A percentile compares a stretch with the other conserved stretches of the same genome.
Evolutionary conservation across 2,329 filamentous ascomycete species (phyloP).

Genomic region (Claviceps citrina): DNA sequence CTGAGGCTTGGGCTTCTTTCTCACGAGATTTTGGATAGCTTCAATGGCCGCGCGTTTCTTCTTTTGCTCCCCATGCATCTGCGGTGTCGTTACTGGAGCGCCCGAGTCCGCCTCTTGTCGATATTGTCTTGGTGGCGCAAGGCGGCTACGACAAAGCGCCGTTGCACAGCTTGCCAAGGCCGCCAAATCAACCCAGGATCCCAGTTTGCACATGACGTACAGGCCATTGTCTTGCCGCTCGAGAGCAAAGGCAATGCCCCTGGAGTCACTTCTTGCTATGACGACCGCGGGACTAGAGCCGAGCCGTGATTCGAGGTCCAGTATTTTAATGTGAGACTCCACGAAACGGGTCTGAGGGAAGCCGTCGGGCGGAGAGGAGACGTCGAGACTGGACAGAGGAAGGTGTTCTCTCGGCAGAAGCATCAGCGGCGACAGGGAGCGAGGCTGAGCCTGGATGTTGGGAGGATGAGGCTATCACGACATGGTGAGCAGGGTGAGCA

Average conservation of each 20-base stretch:
- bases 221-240: constrained; percentile 46
- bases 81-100: constrained; percentile 25
- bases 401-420: constrained; percentile 46
- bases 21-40: constrained; percentile 45
- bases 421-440: constrained; percentile 44
- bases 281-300: constrained; percentile 40
- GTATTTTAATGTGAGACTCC: constrained; percentile 44
- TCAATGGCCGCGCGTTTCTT: constrained; percentile 45
- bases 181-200: constrained; percentile 47
- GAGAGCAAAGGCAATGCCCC: constrained; percentile 41
- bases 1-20: constrained; percentile 32
- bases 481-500: constrained; percentile 8
- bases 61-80: constrained; percentile 34
- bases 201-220: constrained; percentile 55
- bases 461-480: constrained; percentile 37
- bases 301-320: constrained; percentile 48
- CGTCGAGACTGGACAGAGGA: constrained; percentile 46
- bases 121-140: constrained; percentile 8
- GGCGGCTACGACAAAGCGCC: constrained; percentile 17
- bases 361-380: constrained; percentile 32
- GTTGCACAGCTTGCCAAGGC: constrained; percentile 36
- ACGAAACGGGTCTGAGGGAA: constrained; percentile 40
- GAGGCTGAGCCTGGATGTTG: constrained; percentile 35
- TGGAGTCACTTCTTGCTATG: constrained; percentile 43
- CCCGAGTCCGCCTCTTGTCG: constrained; percentile 9